Evolutionary conservation across 495 filamentous ascomycete species (phyloP).

Genomic region (Trichoderma erinaceum): DNA sequence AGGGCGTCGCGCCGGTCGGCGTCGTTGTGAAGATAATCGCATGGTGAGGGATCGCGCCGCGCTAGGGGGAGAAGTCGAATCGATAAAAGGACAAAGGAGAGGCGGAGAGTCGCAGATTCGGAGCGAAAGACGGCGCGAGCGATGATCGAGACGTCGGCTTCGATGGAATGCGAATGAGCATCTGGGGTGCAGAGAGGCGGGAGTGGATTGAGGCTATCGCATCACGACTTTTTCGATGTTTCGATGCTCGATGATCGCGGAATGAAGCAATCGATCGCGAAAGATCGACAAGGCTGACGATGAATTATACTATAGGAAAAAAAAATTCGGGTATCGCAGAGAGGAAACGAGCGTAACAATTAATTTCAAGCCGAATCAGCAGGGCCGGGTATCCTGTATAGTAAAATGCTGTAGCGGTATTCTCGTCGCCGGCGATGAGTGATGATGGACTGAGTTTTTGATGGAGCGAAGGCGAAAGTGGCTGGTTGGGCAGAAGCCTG

Average conservation of each 20-base stretch:
- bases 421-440: conserved; percentile 13
- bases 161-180: neutral
- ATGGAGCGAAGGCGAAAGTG: neutral
- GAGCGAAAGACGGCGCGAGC: neutral
- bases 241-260: neutral
- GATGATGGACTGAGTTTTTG: conserved; percentile 1
- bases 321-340: neutral
- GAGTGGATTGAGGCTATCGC: neutral
- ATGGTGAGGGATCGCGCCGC: conserved; percentile 27
- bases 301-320: neutral
- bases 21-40: conserved; percentile 32
- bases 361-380: conserved; percentile 3
- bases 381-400: neutral
- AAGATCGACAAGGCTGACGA: neutral
- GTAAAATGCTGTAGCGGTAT: neutral
- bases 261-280: neutral
- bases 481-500: conserved; percentile 6
- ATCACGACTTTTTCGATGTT: neutral
- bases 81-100: neutral
- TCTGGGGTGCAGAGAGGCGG: neutral
- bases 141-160: neutral
- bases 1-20: conserved; percentile 30
- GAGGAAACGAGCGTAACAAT: conserved; percentile 3
- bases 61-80: conserved; percentile 1
- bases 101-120: neutral